Conservation (phyloP, 1,284 basidiomycete species). For the Melampsora abietis-canadensis region DNA sequence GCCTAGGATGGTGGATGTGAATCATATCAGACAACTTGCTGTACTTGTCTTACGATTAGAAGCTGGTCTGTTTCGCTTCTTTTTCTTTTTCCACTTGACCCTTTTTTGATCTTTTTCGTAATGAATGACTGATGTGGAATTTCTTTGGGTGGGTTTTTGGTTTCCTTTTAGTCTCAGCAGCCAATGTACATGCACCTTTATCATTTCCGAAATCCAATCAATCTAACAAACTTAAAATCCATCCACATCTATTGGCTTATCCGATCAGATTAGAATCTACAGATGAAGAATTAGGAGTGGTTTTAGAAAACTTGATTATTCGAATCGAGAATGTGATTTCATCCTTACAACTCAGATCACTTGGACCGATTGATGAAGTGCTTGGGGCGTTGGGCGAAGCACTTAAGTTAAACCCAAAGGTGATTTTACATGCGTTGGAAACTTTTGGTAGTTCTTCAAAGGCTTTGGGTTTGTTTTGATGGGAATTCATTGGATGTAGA, state of each 20-base stretch:
- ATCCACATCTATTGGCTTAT: conserved; percentile 69
- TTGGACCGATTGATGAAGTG: conserved; percentile 52
- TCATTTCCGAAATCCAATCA: conserved; percentile 7
- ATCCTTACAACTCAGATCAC: conserved; percentile 56
- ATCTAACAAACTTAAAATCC: conserved; percentile 38
- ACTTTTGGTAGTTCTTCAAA: conserved; percentile 45
- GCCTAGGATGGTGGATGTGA: conserved; percentile 66
- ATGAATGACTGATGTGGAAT: no score
- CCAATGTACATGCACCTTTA: conserved; percentile 31
- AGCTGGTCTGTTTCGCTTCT: conserved; percentile 56
- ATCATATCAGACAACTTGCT: conserved; percentile 73
- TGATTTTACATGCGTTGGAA: conserved; percentile 49
- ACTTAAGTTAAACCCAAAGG: conserved; percentile 47
- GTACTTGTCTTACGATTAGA: conserved; percentile 77
- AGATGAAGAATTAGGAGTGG: conserved; percentile 69
- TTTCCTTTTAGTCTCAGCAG: conserved; percentile 33
- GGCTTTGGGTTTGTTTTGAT: conserved; percentile 26
- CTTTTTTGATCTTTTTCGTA: no score
- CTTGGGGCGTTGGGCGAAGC: conserved; percentile 55
- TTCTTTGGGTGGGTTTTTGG: no score
- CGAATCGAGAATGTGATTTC: conserved; percentile 77
- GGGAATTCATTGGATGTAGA: not conserved
- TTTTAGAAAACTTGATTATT: conserved; percentile 61
- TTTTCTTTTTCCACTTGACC: conserved; percentile 7
- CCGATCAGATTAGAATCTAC: conserved; percentile 68